phyloP scores from a whole-genome alignment of 768 basidiomycete species.

The Tricholoma terreum region DNA sequence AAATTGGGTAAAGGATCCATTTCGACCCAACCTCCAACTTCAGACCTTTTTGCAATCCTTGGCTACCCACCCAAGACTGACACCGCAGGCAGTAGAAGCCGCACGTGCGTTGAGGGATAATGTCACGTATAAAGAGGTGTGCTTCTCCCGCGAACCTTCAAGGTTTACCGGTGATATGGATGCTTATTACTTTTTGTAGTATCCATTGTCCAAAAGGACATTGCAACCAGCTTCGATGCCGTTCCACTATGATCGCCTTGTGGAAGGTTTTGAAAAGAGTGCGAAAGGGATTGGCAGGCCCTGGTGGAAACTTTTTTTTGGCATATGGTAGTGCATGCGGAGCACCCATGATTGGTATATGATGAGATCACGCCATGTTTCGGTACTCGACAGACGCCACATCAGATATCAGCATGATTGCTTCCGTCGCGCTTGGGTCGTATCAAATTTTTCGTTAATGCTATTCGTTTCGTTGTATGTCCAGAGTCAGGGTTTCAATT shows the following conservation, averaged over 20 bases:
- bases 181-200: conserved; percentile 39
- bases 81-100: conserved; percentile 56
- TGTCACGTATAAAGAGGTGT: conserved; percentile 56
- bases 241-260: conserved; percentile 67
- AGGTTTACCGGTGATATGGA: conserved; percentile 10
- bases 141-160: conserved; percentile 33
- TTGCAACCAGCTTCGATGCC: conserved; percentile 71
- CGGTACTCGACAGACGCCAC: neutral
- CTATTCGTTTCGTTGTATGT: conserved; percentile 2
- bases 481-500: neutral
- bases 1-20: conserved; percentile 69
- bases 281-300: conserved; percentile 73
- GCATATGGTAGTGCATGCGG: conserved; percentile 53
- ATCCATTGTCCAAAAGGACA: conserved; percentile 60
- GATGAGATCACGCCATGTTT: neutral
- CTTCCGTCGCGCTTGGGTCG: neutral
- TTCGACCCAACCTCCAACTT: conserved; percentile 75
- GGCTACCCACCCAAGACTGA: conserved; percentile 65
- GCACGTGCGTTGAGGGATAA: conserved; percentile 54
- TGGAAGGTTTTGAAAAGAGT: conserved; percentile 73
- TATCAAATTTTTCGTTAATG: neutral
- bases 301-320: conserved; percentile 83
- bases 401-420: neutral
- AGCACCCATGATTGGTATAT: neutral
- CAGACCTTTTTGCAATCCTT: conserved; percentile 62